Percentiles rank a stretch among this genome's conserved stretches.
phyloP scores from a whole-genome alignment of 2,329 filamentous ascomycete species.

The Nannizzia gypsea region DNA sequence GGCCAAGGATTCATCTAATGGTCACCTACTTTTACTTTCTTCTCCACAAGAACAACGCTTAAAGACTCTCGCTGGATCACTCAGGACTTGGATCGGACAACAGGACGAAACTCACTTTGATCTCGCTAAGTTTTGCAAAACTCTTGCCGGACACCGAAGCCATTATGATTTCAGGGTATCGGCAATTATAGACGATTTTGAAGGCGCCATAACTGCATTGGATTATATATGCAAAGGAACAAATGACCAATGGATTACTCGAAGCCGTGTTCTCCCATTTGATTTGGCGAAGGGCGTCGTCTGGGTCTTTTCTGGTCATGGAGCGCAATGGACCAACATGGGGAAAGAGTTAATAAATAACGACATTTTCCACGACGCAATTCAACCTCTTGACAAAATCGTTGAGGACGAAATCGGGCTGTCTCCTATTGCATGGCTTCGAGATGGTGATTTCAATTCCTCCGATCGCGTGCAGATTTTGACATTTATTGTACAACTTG shows the following conservation, averaged over 20 bases:
- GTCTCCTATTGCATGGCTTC: neutral
- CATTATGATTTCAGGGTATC: neutral
- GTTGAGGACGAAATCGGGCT: neutral
- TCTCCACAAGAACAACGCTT: slow-evolving; percentile 3
- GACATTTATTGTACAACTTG: neutral
- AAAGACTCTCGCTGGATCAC: neutral
- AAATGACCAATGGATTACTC: neutral
- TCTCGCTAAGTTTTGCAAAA: slow-evolving; percentile 1
- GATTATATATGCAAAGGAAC: neutral
- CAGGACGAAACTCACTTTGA: neutral
- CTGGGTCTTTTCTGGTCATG: slow-evolving; percentile 15
- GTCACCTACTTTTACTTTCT: neutral
- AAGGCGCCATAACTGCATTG: neutral
- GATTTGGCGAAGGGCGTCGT: slow-evolving; percentile 1
- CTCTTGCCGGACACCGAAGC: neutral
- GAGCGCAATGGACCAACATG: slow-evolving; percentile 14
- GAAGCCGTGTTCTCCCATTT: neutral
- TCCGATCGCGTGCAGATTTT: neutral
- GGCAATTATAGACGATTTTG: neutral
- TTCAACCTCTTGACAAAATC: neutral
- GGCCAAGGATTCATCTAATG: neutral
- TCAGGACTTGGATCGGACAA: neutral
- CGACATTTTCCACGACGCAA: neutral
- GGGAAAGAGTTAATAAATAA: slow-evolving; percentile 4
- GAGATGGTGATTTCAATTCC: neutral